Evolutionary conservation across 2,329 filamentous ascomycete species (phyloP), one percentile per base, ranked within the genome.

Genomic region (Huntiella bhutanensis): DNA sequence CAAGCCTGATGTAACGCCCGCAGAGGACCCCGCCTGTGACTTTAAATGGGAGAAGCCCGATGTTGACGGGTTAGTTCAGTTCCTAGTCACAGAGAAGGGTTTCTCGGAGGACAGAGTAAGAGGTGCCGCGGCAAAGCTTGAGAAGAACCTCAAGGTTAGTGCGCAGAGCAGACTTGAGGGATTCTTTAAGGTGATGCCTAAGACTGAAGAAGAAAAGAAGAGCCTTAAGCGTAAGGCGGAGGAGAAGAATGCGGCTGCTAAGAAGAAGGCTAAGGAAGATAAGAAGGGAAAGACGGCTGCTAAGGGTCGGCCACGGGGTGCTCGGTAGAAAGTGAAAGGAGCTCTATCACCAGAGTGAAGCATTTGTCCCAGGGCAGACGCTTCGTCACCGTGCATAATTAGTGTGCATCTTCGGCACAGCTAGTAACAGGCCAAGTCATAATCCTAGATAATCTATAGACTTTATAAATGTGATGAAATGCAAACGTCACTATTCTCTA

Each of bases 41-140:
- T 94, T 96, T 69, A 95, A 94, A 63, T 98, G 92, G 91, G 86
- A 95, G 39, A 80, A 79, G 50, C 91, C 91, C 3, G 87, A 98
- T 56, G 69, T 91, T 1, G 86, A 95, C 2, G 88, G 85, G 0
- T 73, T 98, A 0, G 75, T 98, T 52, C 74, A 91, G 55, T 98
- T 84, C 62, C 67, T 98, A 2, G 91, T 94, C 3, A 76, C 76
- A 4, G 91, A 96, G 58, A 98, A 98, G 65, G 91, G 87, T 1
- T 98, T 98, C 69, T 93, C 79, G 28, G 92, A 98, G 60, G 91
- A 98, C 58, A 74, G 91, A 13, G 91, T 98, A 6, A 75, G 87
- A 34, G 75, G 71, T 38, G 88, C 73, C 22, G 87, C 82, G 1
- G 72, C 77, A 2, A 75, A 84, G 47, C 65, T 98, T 49, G 75